Conservation (phyloP, 1,284 basidiomycete species). For the Caloboletus firmus region DNA sequence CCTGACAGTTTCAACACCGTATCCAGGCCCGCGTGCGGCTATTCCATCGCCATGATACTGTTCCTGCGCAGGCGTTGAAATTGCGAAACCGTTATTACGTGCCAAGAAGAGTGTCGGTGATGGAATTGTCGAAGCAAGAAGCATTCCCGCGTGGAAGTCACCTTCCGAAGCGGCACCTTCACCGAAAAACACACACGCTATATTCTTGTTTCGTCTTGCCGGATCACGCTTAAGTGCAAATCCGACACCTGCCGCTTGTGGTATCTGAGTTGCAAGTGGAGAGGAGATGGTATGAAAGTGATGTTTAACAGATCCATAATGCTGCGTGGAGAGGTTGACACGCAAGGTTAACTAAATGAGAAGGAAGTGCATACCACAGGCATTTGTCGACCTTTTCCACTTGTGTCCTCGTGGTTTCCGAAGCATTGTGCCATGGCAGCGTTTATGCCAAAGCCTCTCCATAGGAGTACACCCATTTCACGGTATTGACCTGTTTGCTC, state of each 20-base stretch:
- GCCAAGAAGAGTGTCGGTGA: slow-evolving; percentile 73
- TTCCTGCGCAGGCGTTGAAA: slow-evolving; percentile 88
- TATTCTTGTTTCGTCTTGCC: slow-evolving; percentile 66
- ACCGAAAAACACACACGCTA: slow-evolving; percentile 92
- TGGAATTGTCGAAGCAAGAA: slow-evolving; percentile 74
- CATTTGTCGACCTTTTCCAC: slow-evolving; percentile 88
- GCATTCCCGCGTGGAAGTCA: slow-evolving; percentile 77
- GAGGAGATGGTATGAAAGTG: slow-evolving; percentile 96
- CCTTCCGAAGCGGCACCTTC: slow-evolving; percentile 78
- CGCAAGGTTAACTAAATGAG: slow-evolving; percentile 1
- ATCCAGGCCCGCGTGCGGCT: slow-evolving; percentile 89
- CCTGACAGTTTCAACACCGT: slow-evolving; percentile 86
- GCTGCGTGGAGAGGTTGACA: slow-evolving; percentile 44
- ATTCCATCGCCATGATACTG: slow-evolving; percentile 95
- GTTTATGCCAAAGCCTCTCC: slow-evolving; percentile 78
- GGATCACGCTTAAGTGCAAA: slow-evolving; percentile 86
- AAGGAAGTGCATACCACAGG: slow-evolving; percentile 58
- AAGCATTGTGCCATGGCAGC: slow-evolving; percentile 87
- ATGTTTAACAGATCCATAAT: slow-evolving; percentile 81
- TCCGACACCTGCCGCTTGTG: slow-evolving; percentile 91
- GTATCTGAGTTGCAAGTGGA: slow-evolving; percentile 93
- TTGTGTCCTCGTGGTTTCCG: slow-evolving; percentile 78
- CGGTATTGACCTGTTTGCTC: slow-evolving; percentile 72
- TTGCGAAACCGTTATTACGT: slow-evolving; percentile 92
- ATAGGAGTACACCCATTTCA: slow-evolving; percentile 88